Base-by-base conservation (phyloP, 2,329 filamentous ascomycete species). In the Colletotrichum costaricense region DNA sequence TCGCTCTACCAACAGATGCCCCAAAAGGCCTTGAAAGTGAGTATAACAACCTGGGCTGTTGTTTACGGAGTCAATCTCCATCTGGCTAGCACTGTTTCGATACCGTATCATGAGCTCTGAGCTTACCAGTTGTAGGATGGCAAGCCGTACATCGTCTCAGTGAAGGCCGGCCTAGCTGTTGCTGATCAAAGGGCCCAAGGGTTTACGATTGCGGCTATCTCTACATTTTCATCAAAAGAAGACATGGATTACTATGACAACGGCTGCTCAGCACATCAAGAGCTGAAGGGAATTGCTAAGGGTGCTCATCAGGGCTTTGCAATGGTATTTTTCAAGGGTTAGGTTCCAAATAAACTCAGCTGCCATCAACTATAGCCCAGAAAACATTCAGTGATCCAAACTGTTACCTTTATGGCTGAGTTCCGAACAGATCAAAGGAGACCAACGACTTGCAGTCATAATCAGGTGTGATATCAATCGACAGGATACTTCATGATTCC, bases 181-280 rank as follows among this genome's bases (percentile, higher is more conserved):
- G 80, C 85, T 2, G 89, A 92, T 73, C 84, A 87, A 4, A 87
- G 90, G 4, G 87, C 83, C 70, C 86, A 91, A 76, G 91, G 90
- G 4, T 92, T 85, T 80, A 92, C 88, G 2, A 70, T 93, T 52
- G 84, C 87, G 1, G 88, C 87, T 0, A 85, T 89, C 63, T 90
- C 88, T 1, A 86, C 86, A 0, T 92, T 93, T 75, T 83, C 84
- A 2, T 89, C 85, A 1, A 76, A 86, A 26, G 89, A 89, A 3
- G 91, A 92, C 68, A 89, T 92, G 85, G 83, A 87, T 19, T 93
- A 87, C 77, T 93, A 92, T 77, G 91, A 93, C 76, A 84, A 84
- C 2, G 84, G 80, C 46, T 83, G 81, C 52, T 72, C 76, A 0
- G 80, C 80, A 0, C 82, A 83, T 38, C 75, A 76, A 0, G 77